A percentile compares a stretch with the other conserved stretches of the same genome.
Conservation (phyloP, 2,329 filamentous ascomycete species). For the Pestalotiopsis sp. region DNA sequence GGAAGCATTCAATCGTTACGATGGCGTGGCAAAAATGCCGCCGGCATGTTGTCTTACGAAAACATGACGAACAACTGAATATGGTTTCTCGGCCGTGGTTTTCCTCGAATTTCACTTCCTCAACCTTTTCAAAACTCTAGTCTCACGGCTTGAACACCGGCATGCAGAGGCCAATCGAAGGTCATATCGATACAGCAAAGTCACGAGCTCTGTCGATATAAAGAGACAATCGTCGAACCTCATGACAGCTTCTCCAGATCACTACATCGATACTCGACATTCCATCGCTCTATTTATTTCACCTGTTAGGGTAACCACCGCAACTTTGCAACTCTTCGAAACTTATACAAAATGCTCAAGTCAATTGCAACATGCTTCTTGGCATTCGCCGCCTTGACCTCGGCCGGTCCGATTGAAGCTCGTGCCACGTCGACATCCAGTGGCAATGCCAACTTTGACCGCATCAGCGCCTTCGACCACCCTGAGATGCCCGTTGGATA, state of each 20-base stretch:
- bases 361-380: neutral
- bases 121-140: neutral
- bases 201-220: too few relatives aligned
- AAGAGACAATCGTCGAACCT: too few relatives aligned
- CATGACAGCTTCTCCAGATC: too few relatives aligned
- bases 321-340: neutral
- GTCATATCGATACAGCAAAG: too few relatives aligned
- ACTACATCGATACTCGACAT: too few relatives aligned
- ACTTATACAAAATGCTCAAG: neutral
- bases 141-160: neutral
- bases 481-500: neutral
- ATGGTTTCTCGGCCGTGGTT: neutral
- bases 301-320: too few relatives aligned
- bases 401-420: neutral
- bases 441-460: neutral
- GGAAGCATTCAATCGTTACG: neutral
- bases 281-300: too few relatives aligned
- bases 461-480: neutral
- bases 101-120: neutral
- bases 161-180: neutral
- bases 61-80: neutral
- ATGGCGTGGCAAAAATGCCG: neutral
- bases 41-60: neutral
- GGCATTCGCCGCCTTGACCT: neutral
- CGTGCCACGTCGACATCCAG: neutral